Evolutionary conservation across 2,329 filamentous ascomycete species (phyloP), one percentile per base, ranked within the genome.

Genomic region (Akanthomyces lecanii): DNA sequence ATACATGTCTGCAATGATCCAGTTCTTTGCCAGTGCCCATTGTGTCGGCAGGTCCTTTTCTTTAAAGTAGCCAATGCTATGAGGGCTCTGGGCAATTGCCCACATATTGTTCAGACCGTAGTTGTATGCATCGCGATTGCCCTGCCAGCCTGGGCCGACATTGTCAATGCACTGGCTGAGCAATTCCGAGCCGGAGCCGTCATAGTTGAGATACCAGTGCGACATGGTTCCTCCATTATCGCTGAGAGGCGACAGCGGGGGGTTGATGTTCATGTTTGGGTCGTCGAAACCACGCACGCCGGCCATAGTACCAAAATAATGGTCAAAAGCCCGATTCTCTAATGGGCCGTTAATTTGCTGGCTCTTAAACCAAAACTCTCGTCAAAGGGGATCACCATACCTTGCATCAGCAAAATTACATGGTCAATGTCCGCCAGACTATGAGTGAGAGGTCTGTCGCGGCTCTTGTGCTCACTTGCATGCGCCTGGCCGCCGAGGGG

Each of bases 361-460:
- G 6, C 6, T 38, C 33, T 7, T 10, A 7, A 38, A 38, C 10
- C 30, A 5, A 33, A 33, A 38, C 2, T 38, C 10, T 1, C 25
- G 7, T 4, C 21, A 21, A 12, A 28, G 23, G 3, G 14, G 28
- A 30, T 4, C 6, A 4, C 14, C 57, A 47, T 53, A 71, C 71
- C 80, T 67, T 84, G 82, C 82, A 85, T 85, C 71, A 84, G 84
- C 12, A 84, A 77, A 12, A 84, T 77, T 33, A 84, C 81, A 80
- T 85, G 82, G 28, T 84, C 76, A 63, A 85, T 81, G 63, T 84
- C 81, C 11, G 45, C 53, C n/a, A 64, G 33, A 8, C 63, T 16
- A 36, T 28, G 45, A 23, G 45, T 48, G 45, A 48, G 45, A 48
- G 45, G 45, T 28, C 45, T 48, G 21, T 48, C 45, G 23, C 40